A percentile compares a stretch with the other conserved stretches of the same genome.
phyloP scores from a whole-genome alignment of 371 early-diverging fungal species.

The Mortierella sp. region DNA sequence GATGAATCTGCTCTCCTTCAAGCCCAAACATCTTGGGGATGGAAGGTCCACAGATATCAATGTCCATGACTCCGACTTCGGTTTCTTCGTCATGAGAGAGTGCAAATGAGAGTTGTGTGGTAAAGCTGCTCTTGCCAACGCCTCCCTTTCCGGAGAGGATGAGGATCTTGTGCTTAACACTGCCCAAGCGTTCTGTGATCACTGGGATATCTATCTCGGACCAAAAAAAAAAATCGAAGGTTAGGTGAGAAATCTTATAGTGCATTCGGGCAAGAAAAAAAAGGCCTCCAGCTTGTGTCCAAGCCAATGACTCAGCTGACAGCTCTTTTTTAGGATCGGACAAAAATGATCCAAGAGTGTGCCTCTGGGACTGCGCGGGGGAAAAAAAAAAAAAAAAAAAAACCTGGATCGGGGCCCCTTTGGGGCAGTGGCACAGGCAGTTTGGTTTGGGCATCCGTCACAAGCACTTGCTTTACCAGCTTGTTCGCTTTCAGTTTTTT shows the following conservation, averaged over 20 bases:
- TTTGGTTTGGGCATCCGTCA: conserved; percentile 98
- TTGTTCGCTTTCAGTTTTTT: conserved; percentile 87
- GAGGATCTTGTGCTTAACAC: conserved; percentile 86
- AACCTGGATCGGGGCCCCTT: conserved; percentile 95
- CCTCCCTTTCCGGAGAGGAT: conserved; percentile 99
- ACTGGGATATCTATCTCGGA: conserved; percentile 69
- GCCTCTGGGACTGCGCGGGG: neutral
- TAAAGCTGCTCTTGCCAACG: conserved; percentile 95
- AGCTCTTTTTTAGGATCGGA: neutral
- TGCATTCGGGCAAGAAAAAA: no score
- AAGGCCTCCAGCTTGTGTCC: neutral
- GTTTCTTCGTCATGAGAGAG: conserved; percentile 70
- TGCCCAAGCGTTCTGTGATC: conserved; percentile 74
- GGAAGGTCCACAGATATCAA: conserved; percentile 99
- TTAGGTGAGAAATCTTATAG: no score
- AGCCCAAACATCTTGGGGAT: conserved; percentile 93
- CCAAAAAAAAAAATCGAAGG: conserved; percentile 3
- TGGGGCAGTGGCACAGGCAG: conserved; percentile 88
- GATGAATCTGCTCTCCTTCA: conserved; percentile 89
- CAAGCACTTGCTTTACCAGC: conserved; percentile 96
- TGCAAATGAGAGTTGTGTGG: conserved; percentile 83
- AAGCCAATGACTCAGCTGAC: neutral
- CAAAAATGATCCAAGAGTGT: neutral
- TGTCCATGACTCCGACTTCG: conserved; percentile 95
- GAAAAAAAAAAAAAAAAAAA: conserved; percentile 4